A percentile compares a stretch with the other conserved stretches of the same genome.
phyloP scores from a whole-genome alignment of 495 filamentous ascomycete species.

The Hypomontagnella submonticulosa region DNA sequence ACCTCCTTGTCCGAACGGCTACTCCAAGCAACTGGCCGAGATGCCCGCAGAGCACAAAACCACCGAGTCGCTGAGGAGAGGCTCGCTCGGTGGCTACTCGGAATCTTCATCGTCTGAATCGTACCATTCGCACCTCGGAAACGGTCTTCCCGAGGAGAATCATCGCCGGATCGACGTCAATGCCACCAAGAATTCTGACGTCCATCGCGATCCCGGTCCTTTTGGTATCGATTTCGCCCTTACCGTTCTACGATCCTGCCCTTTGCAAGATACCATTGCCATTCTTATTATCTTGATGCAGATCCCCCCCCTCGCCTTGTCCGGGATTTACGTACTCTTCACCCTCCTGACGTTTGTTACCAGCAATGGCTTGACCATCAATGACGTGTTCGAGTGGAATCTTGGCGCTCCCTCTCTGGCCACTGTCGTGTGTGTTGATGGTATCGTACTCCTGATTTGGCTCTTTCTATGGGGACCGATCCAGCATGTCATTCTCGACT shows the following conservation, averaged over 20 bases:
- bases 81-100: constrained; percentile 59
- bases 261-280: constrained; percentile 94
- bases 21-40: constrained; percentile 53
- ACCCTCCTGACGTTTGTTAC: constrained; percentile 91
- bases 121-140: constrained; percentile 48
- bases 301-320: constrained; percentile 90
- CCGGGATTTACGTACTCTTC: constrained; percentile 92
- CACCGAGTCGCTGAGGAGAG: constrained; percentile 53
- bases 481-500: constrained; percentile 88
- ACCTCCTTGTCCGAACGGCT: constrained; percentile 50
- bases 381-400: constrained; percentile 62
- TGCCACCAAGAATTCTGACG: constrained; percentile 72
- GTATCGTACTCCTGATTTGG: constrained; percentile 84
- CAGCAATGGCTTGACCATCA: constrained; percentile 63
- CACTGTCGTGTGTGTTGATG: constrained; percentile 84
- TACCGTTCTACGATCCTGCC: constrained; percentile 90
- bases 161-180: constrained; percentile 73
- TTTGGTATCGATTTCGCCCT: constrained; percentile 71
- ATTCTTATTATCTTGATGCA: constrained; percentile 98
- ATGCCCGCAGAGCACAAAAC: constrained; percentile 54
- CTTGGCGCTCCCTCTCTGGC: constrained; percentile 76
- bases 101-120: constrained; percentile 64
- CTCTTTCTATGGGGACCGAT: constrained; percentile 89
- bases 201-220: constrained; percentile 70
- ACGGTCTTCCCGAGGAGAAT: constrained; percentile 55